Base-by-base conservation (phyloP, 352 stramenopile species). In the Phytophthora constricta region DNA sequence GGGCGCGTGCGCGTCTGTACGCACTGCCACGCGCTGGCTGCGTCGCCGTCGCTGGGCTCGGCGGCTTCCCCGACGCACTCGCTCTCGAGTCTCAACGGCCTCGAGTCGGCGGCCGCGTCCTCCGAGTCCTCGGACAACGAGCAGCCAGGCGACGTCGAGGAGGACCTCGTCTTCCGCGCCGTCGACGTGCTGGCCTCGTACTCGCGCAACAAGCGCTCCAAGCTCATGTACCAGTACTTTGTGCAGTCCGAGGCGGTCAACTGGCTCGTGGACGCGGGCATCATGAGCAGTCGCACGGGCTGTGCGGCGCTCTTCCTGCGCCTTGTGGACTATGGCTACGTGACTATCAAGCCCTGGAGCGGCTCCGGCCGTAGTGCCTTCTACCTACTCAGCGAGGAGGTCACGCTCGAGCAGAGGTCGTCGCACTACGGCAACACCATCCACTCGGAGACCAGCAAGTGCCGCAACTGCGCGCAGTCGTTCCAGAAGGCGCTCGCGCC, bases 161-260 rank as follows among this genome's bases (percentile, higher is more conserved):
- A 91, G 25, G 82, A 91, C 33, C 71, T 89, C 8, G 56, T 92
- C 19, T 77, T 86, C 47, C 55, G 67, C 17, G 83, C 87, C 14
- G 74, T 93, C 13, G 82, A 95, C 14, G 73, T 90, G 48, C 76
- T 95, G 62, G 80, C 77, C n/a, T 72, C 73, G 9, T 74, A 90
- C 37, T 90, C 87, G 49, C 80, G 59, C 13, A 62, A 87, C 50
- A 95, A 95, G 67, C 74, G 84, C 49, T 88, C 79, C n/a, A 86
- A 85, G 58, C 61, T 94, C 31, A 80, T 79, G 72, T 94, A 92
- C 76, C 79, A 91, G 60, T 92, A 92, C 70, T 95, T 95, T 53
- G 82, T 93, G 52, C 83, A 93, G 65, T 93, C 85, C 14, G 87
- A 95, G 51, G 85, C 87, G 16, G 84, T 95, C 58, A 93, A 79